These are phyloP conservation scores for Penicillium samsonianum DNA, from an alignment of 495 filamentous ascomycete species.

Conservation along the genomic window DNA sequence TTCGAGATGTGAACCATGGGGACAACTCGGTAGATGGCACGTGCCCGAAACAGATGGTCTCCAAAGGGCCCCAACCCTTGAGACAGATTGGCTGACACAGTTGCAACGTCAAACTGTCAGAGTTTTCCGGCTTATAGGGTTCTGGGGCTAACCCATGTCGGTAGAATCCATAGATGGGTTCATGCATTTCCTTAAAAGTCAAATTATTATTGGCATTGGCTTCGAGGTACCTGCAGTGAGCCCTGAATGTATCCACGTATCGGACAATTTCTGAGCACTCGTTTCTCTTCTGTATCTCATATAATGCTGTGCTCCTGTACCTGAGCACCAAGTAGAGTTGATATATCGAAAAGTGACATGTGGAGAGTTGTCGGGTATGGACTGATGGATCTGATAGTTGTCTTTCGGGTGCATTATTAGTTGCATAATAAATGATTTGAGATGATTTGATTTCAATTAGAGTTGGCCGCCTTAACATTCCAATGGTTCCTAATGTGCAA, in stretches of 20 bases:
- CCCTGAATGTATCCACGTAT: constrained; percentile 6
- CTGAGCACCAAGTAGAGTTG: not conserved
- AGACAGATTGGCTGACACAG: constrained; percentile 13
- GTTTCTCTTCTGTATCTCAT: constrained; percentile 23
- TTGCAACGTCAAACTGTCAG: constrained; percentile 18
- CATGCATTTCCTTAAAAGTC: constrained; percentile 21
- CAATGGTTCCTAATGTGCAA: not conserved
- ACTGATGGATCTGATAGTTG: not conserved
- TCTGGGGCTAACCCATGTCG: constrained; percentile 16
- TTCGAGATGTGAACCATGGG: constrained; percentile 13
- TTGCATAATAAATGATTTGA: constrained; percentile 1
- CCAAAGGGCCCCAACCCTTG: too few species aligned
- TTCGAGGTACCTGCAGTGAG: constrained; percentile 27
- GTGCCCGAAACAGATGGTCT: constrained; percentile 20
- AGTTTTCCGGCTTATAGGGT: constrained; percentile 7
- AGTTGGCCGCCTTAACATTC: not conserved
- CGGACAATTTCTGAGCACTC: constrained; percentile 25
- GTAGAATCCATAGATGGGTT: constrained; percentile 21
- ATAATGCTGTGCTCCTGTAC: constrained; percentile 1
- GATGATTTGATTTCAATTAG: not conserved
- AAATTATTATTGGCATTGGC: constrained; percentile 11
- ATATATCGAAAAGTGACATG: constrained; percentile 10
- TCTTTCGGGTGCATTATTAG: not conserved
- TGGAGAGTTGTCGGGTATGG: constrained; percentile 1
- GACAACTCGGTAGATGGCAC: constrained; percentile 16